Percentiles rank a stretch among this genome's conserved stretches.
phyloP scores from a whole-genome alignment of 2,329 filamentous ascomycete genomes.

The Albophoma yamanashiensis region DNA sequence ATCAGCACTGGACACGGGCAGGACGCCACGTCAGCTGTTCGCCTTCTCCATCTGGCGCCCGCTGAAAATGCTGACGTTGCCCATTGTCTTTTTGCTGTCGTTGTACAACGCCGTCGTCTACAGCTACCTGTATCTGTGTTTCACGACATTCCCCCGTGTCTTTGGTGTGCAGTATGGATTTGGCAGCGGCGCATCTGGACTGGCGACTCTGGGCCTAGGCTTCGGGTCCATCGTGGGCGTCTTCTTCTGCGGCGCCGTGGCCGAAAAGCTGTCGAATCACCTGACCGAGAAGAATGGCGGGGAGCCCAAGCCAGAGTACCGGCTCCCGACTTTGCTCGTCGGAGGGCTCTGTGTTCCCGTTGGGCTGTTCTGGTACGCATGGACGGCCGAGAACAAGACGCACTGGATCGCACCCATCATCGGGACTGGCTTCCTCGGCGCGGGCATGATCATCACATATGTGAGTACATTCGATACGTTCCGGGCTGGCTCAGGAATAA shows the following conservation, averaged over 20 bases:
- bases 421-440: conserved; percentile 16
- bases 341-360: conserved; percentile 8
- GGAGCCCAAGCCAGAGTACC: conserved; percentile 8
- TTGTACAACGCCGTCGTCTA: neutral
- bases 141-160: neutral
- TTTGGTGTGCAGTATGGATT: neutral
- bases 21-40: neutral
- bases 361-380: conserved; percentile 14
- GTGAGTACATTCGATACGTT: neutral
- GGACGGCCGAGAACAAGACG: conserved; percentile 29
- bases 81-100: neutral
- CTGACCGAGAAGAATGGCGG: conserved; percentile 2
- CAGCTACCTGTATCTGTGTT: neutral
- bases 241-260: neutral
- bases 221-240: neutral
- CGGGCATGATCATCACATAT: neutral
- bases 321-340: conserved; percentile 10
- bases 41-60: neutral
- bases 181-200: neutral
- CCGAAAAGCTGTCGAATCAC: neutral
- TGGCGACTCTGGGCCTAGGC: neutral
- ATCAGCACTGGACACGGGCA: conserved; percentile 9
- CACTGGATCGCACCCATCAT: conserved; percentile 44
- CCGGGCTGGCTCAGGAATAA: neutral
- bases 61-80: neutral